These are phyloP conservation scores for Achaetomium macrosporum DNA, from an alignment of 2,329 filamentous ascomycete genomes.

Conservation along the genomic window DNA sequence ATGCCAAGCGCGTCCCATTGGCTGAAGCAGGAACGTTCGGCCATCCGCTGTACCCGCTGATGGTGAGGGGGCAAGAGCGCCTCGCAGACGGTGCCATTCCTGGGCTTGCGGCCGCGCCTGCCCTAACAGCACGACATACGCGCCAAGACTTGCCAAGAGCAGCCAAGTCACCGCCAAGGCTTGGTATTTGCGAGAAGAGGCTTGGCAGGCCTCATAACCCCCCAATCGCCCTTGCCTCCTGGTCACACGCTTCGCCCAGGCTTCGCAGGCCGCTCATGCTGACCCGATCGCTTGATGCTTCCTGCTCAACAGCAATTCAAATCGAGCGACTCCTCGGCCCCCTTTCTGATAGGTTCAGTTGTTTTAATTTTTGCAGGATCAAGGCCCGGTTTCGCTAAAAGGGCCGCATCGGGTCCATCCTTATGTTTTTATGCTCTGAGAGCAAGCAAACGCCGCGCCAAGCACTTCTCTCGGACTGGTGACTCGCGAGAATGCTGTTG, in stretches of 20 bases:
- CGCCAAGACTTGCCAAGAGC: conserved; percentile 25
- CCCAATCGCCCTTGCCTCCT: conserved; percentile 17
- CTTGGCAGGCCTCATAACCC: conserved; percentile 27
- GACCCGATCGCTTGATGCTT: conserved; percentile 4
- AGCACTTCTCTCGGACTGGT: neutral
- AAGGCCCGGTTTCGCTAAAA: too few species aligned
- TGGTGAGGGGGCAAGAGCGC: conserved; percentile 1
- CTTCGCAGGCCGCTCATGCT: conserved; percentile 10
- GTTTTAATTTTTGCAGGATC: neutral
- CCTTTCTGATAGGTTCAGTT: neutral
- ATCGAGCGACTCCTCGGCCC: conserved; percentile 9
- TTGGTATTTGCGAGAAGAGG: conserved; percentile 37
- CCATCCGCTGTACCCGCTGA: conserved; percentile 21
- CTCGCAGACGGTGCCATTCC: neutral
- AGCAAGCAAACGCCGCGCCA: neutral
- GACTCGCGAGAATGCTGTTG: neutral
- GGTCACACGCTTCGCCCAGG: conserved; percentile 22
- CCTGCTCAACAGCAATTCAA: neutral
- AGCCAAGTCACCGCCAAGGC: conserved; percentile 28
- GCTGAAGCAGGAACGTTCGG: conserved; percentile 12
- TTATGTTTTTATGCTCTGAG: too few species aligned
- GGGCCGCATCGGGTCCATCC: too few species aligned
- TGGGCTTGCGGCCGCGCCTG: neutral
- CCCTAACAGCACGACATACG: conserved; percentile 22
- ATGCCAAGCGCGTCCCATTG: conserved; percentile 23